Percentiles rank a stretch among this genome's conserved stretches.
Conservation (phyloP, 495 filamentous ascomycete genomes). For the Aspergillus bertholletiae region DNA sequence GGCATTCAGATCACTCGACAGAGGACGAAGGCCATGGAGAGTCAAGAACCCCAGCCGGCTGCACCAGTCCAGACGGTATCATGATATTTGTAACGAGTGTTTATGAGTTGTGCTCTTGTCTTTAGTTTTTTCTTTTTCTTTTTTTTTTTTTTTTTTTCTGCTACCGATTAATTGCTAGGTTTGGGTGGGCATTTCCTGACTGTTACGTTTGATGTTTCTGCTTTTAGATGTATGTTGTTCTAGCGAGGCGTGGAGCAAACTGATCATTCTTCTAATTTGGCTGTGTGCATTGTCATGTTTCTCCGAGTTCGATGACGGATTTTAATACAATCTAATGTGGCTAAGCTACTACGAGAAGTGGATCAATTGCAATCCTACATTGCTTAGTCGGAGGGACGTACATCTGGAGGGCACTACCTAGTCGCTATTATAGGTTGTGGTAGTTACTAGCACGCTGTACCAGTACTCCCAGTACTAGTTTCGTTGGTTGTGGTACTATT, state of each 20-base stretch:
- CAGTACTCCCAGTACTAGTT: too few species aligned
- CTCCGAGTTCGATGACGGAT: too few species aligned
- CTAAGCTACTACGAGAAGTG: too few species aligned
- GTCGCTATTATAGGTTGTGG: too few species aligned
- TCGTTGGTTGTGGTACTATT: too few species aligned
- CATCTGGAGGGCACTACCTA: too few species aligned
- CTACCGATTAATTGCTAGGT: conserved; percentile 2
- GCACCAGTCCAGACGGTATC: conserved; percentile 37
- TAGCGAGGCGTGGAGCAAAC: conserved; percentile 19
- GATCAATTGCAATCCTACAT: too few species aligned
- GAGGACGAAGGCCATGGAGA: conserved; percentile 22
- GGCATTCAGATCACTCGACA: conserved; percentile 33
- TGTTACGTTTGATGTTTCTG: conserved; percentile 9
- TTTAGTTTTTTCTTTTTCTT: neutral
- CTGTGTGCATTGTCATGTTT: too few species aligned
- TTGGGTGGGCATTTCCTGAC: conserved; percentile 1
- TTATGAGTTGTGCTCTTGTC: too few species aligned
- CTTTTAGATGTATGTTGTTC: conserved; percentile 12
- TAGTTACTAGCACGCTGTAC: too few species aligned
- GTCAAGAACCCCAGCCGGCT: conserved; percentile 20
- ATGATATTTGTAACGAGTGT: conserved; percentile 14
- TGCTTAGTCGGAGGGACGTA: too few species aligned
- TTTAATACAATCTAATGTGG: conserved; percentile 5
- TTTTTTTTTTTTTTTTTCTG: neutral
- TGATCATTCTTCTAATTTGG: neutral